Percentiles rank a stretch among this genome's conserved stretches.
Conservation (phyloP, 169 alveolate species). For the Cryptosporidium sp. region DNA sequence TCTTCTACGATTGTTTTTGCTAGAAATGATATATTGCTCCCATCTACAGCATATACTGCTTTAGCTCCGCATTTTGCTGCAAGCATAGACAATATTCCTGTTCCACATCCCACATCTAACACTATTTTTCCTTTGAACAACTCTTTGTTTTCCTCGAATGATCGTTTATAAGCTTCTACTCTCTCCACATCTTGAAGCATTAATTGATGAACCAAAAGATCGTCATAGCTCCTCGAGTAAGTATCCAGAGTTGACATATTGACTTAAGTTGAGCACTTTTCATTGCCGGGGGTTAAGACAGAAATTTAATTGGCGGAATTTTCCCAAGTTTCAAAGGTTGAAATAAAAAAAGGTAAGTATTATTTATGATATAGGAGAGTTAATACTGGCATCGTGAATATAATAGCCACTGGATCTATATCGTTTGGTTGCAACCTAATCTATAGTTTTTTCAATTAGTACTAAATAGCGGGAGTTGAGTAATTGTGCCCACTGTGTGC, state of each 20-base stretch:
- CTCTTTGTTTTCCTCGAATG: conserved; percentile 73
- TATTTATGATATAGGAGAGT: background rate
- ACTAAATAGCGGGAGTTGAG: background rate
- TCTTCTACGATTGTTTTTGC: conserved; percentile 82
- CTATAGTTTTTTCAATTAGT: background rate
- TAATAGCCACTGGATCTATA: no score
- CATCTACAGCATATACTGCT: conserved; percentile 87
- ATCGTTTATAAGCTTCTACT: conserved; percentile 69
- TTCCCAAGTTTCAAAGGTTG: background rate
- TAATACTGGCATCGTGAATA: background rate
- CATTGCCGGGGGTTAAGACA: background rate
- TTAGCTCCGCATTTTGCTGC: conserved; percentile 91
- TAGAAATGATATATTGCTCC: conserved; percentile 82
- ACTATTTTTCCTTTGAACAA: conserved; percentile 83
- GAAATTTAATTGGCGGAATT: background rate
- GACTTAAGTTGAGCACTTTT: background rate
- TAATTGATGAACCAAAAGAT: conserved; percentile 78
- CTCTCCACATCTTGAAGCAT: conserved; percentile 81
- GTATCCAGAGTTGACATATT: conserved; percentile 23
- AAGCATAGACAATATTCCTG: conserved; percentile 86
- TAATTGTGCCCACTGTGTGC: conserved; percentile 11
- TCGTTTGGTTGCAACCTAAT: background rate
- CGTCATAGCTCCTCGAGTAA: conserved; percentile 76
- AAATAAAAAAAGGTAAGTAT: background rate
- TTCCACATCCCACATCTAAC: conserved; percentile 91